Conservation (phyloP, 108 stramenopile species). For the Epipyxis sp. region DNA sequence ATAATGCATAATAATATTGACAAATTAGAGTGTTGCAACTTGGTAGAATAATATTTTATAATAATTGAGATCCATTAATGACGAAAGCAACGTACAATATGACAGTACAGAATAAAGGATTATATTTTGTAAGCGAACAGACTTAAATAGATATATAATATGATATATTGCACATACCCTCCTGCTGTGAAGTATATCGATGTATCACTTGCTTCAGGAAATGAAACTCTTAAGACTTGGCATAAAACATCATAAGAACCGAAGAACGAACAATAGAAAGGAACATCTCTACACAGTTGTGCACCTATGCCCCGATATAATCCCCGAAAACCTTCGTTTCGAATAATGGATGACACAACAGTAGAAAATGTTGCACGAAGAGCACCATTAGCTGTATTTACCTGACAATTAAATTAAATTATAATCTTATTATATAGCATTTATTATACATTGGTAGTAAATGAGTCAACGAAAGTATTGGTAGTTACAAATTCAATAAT, state of each 20-base stretch:
- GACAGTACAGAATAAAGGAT: no score
- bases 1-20: constrained; percentile 23
- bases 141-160: neutral
- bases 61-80: no score
- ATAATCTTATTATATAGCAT: no score
- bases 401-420: no score
- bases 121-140: no score
- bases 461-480: constrained; percentile 7
- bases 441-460: constrained; percentile 37
- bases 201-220: constrained; percentile 37
- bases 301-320: constrained; percentile 45
- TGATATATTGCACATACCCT: neutral
- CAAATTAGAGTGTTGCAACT: neutral
- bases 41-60: no score
- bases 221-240: constrained; percentile 23
- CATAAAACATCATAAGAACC: constrained; percentile 49
- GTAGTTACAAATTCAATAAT: constrained; percentile 27
- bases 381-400: neutral
- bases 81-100: no score
- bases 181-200: constrained; percentile 19
- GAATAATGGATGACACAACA: constrained; percentile 29
- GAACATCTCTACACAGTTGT: constrained; percentile 48
- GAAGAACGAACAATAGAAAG: constrained; percentile 52
- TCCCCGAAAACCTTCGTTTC: constrained; percentile 45
- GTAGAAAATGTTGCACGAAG: neutral